phyloP scores from a whole-genome alignment of 208 protist species.

The Vickermania ingenoplastis region DNA sequence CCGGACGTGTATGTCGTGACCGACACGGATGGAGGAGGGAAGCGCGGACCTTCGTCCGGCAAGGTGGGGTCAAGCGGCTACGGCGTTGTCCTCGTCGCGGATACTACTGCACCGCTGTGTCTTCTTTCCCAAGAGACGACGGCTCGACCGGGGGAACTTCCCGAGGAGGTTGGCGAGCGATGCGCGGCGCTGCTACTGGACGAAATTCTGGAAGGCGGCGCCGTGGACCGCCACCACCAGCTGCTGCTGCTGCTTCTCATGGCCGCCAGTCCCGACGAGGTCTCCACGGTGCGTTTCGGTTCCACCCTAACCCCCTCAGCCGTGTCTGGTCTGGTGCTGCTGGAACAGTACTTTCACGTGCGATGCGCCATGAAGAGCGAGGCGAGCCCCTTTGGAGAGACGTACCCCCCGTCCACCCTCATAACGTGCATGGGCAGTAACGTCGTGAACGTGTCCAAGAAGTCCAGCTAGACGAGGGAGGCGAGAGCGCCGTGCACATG shows the following conservation, averaged over 20 bases:
- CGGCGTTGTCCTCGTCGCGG: conserved; percentile 87
- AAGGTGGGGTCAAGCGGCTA: conserved; percentile 71
- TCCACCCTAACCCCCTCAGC: conserved; percentile 37
- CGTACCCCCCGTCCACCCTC: conserved; percentile 49
- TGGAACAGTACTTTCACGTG: conserved; percentile 84
- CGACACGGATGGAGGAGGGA: conserved; percentile 60
- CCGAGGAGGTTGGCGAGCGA: conserved; percentile 78
- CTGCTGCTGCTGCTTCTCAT: conserved; percentile 87
- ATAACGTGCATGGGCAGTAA: conserved; percentile 85
- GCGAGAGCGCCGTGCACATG: too few relatives aligned
- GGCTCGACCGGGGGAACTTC: conserved; percentile 49
- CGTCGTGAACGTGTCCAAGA: conserved; percentile 79
- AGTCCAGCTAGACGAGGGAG: conserved; percentile 30
- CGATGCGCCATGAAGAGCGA: conserved; percentile 76
- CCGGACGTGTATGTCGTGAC: conserved; percentile 91
- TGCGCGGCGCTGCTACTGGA: conserved; percentile 74
- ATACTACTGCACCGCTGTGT: conserved; percentile 80
- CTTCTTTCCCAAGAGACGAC: conserved; percentile 80
- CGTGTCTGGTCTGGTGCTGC: conserved; percentile 72
- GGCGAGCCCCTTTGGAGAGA: conserved; percentile 29
- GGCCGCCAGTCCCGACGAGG: conserved; percentile 84
- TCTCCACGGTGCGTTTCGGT: conserved; percentile 88
- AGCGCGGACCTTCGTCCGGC: conserved; percentile 6
- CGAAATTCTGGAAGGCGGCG: conserved; percentile 81
- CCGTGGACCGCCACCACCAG: conserved; percentile 86